Base-by-base conservation (phyloP, 495 filamentous ascomycete species). In the Polyplosphaeria fusca region DNA sequence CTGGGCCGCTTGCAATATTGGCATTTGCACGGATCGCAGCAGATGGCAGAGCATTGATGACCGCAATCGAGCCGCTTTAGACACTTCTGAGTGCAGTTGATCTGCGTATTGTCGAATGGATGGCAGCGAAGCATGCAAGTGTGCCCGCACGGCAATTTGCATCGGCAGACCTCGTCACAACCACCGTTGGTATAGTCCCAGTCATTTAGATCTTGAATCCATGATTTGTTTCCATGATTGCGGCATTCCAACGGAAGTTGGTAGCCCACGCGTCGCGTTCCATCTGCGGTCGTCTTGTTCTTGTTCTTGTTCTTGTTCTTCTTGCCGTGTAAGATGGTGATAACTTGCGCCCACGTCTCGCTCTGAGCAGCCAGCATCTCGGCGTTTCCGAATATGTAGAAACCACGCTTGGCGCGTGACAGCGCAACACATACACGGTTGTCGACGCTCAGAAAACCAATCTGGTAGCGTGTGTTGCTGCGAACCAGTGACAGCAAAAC, bases 341-440 rank as follows among this genome's bases (percentile, higher is more conserved):
- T 51, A 14, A 73, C 64, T 2, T 71, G 52, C 43, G 57, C 61
- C 77, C 67, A 73, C 28, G 56, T 73, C 67, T 59, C 65, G 56
- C 60, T 69, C 50, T 32, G 67, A 12, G 27, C 57, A 63, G 51
- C 77, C 56, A 91, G 68, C 39, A 81, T 76, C 4, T 73, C 61
- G 13, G 80, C 80, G 60, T 95, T 88, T 2, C 93, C 92, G 61
- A 96, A 95, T 23, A 96, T 77, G 67, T 91, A 97, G 47, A 96
- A 81, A 0, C 93, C 91, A 7, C 83, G 73, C 35, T 79, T 81
- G n/a, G 92, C 93, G 44, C 92, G 85, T 48, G 91, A 96, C 14
- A 96, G 73, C 16, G 93, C 87, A 30, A 96, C 93, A 14, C 91
- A 92, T 12, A 90, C 80, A 58, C 92, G 82, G 59, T 95, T 94